Evolutionary conservation across 2,329 filamentous ascomycete genomes (phyloP), one percentile per base, ranked within the genome.

Genomic region (Macrophomina phaseolina): DNA sequence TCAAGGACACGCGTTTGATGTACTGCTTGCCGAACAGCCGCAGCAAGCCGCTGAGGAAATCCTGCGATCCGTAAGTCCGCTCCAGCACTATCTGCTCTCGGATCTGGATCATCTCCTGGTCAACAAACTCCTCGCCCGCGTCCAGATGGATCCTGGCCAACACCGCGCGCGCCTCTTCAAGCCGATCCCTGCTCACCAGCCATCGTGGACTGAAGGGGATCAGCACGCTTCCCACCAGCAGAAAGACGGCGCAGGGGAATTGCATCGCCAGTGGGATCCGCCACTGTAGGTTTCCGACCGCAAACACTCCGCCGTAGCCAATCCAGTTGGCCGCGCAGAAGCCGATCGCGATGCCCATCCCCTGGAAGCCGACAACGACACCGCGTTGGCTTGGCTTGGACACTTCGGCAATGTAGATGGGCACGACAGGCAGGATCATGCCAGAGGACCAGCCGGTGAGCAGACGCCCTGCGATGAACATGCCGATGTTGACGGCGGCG

Each of bases 191-290:
- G 74, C 88, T 88, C 23, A 94, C 88, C 34, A 96, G 83, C 90
- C 91, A 95, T 32, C 93, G 85, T 38, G 93, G 93, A 11, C 91
- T 93, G 78, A 97, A 93, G 0, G 92, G 92, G 85, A 95, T 90
- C 64, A 87, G 81, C 67, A 96, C 80, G 8, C 42, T 32, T 46
- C 94, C 79, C 0, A 83, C 76, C 4, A 86, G 84, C 34, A 67
- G 18, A 4, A 34, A 18, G 32, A 56, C 38, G n/a, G 49, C 58
- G 34, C 53, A 42, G 4, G 58, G 58, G 14, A 67, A 23, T n/a
- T 62, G 53, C 66, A 0, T 86, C 75, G 0, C 91, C 92, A 0
- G 93, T 1, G 58, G 58, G 30, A 61, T 32, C 92, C 45, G 72
- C 69, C 16, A 87, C 83, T 23, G 48, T 88, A 90, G 94, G 2